A percentile compares a stretch with the other conserved stretches of the same genome.
Conservation (phyloP, 495 filamentous ascomycete species). For the Penicillium malachiteum region DNA sequence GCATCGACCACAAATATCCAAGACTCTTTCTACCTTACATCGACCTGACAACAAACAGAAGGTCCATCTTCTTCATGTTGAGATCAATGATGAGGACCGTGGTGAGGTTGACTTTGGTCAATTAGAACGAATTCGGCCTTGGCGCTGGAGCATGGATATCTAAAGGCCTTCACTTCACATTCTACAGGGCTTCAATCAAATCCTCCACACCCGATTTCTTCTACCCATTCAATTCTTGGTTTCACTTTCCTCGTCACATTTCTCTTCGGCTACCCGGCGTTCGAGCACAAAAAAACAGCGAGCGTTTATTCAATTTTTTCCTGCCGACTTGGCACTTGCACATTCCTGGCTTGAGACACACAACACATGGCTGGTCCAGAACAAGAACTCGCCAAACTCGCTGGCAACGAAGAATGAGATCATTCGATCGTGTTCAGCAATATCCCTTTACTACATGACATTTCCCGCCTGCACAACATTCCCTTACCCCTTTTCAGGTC, state of each 20-base stretch:
- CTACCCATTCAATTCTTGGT: not conserved
- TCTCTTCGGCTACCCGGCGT: conserved; percentile 12
- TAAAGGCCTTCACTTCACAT: conserved; percentile 16
- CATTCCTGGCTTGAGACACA: conserved; percentile 5
- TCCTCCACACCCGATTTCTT: conserved; percentile 6
- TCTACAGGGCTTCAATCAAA: not conserved
- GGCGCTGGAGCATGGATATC: conserved; percentile 52
- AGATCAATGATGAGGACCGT: conserved; percentile 38
- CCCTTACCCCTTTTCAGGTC: not conserved
- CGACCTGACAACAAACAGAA: conserved; percentile 31
- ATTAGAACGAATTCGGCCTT: conserved; percentile 42
- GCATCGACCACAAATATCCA: conserved; percentile 33
- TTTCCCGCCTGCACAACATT: not conserved
- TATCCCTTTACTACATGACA: conserved; percentile 1
- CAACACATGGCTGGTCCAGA: conserved; percentile 28
- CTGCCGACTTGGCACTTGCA: not conserved
- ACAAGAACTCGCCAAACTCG: not conserved
- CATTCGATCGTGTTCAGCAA: not conserved
- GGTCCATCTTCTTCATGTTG: conserved; percentile 41
- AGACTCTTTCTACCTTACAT: conserved; percentile 34
- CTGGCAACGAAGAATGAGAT: not conserved
- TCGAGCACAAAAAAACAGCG: conserved; percentile 18
- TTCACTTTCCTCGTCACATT: conserved; percentile 1
- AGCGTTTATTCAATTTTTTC: conserved; percentile 11
- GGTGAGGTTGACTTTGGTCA: conserved; percentile 39